Conservation (phyloP, 2,329 filamentous ascomycete genomes). For the Aspergillus phoenicis region DNA sequence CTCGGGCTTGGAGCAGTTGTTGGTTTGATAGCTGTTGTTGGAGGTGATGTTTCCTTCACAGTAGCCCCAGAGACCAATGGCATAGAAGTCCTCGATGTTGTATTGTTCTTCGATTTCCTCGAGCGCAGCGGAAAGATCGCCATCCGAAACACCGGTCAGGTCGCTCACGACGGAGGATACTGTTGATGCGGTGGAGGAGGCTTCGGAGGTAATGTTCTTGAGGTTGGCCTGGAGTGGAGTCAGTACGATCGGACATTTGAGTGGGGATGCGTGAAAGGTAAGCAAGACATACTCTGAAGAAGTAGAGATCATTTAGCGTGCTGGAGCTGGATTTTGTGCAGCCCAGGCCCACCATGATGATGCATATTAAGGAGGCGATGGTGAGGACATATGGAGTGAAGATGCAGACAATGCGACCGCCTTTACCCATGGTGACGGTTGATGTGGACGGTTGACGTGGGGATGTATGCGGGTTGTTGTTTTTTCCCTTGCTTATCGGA, state of each 20-base stretch:
- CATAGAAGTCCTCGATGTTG: slow-evolving; percentile 74
- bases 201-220: slow-evolving; percentile 56
- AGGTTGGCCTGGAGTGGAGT: slow-evolving; percentile 55
- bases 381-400: slow-evolving; percentile 82
- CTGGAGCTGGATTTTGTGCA: slow-evolving; percentile 55
- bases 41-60: slow-evolving; percentile 66
- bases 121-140: slow-evolving; percentile 42
- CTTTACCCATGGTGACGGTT: slow-evolving; percentile 62
- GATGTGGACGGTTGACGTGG: background rate
- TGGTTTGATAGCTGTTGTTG: slow-evolving; percentile 54
- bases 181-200: slow-evolving; percentile 40
- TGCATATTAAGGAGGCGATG: slow-evolving; percentile 72
- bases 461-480: background rate
- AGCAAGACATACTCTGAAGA: slow-evolving; percentile 49
- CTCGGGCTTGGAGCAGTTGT: slow-evolving; percentile 69
- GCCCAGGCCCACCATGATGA: slow-evolving; percentile 60
- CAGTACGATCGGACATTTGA: slow-evolving; percentile 9
- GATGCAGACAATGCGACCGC: slow-evolving; percentile 83
- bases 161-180: slow-evolving; percentile 31
- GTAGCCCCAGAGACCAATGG: slow-evolving; percentile 84
- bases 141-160: slow-evolving; percentile 39
- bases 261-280: background rate
- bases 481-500: slow-evolving; percentile 1
- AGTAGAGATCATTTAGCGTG: slow-evolving; percentile 57
- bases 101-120: slow-evolving; percentile 48